Conservation (phyloP, 495 filamentous ascomycete genomes). For the Durotheca rogersii region DNA sequence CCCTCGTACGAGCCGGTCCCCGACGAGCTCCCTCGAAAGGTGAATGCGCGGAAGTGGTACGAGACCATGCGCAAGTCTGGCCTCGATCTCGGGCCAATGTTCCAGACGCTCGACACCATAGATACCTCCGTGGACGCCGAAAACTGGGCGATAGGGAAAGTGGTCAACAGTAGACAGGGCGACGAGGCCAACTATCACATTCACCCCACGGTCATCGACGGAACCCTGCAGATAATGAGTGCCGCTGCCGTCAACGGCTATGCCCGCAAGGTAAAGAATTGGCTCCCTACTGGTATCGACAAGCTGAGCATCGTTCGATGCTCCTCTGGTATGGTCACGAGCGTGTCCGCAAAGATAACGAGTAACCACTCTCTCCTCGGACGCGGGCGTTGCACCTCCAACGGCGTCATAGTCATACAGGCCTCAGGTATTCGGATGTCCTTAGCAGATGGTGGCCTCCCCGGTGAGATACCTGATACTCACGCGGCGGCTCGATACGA, state of each 20-base stretch:
- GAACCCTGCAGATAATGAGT: constrained; percentile 36
- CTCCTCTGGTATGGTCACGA: constrained; percentile 18
- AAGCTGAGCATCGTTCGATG: constrained; percentile 24
- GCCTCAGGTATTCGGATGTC: constrained; percentile 20
- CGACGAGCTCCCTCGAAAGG: constrained; percentile 17
- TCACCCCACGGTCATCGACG: constrained; percentile 44
- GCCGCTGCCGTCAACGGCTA: constrained; percentile 31
- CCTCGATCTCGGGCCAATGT: constrained; percentile 1
- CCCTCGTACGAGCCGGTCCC: constrained; percentile 1
- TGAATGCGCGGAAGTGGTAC: constrained; percentile 24
- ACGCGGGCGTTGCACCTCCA: constrained; percentile 12
- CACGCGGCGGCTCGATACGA: constrained; percentile 29
- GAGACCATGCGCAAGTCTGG: constrained; percentile 16
- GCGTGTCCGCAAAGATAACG: constrained; percentile 10
- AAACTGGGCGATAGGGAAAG: constrained; percentile 23
- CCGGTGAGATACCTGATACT: constrained; percentile 18
- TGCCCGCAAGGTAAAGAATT: constrained; percentile 23
- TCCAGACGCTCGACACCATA: constrained; percentile 14
- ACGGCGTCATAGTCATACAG: constrained; percentile 15
- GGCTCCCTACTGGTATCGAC: constrained; percentile 35
- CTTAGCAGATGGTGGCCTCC: constrained; percentile 22
- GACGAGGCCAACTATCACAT: constrained; percentile 34
- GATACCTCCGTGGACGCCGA: constrained; percentile 20
- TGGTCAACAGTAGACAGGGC: constrained; percentile 22
- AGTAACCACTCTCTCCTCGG: constrained; percentile 20